These are phyloP conservation scores for Phalaenopsis aphrodite DNA, from an alignment of 106 monocot species.

Conservation along the genomic window DNA sequence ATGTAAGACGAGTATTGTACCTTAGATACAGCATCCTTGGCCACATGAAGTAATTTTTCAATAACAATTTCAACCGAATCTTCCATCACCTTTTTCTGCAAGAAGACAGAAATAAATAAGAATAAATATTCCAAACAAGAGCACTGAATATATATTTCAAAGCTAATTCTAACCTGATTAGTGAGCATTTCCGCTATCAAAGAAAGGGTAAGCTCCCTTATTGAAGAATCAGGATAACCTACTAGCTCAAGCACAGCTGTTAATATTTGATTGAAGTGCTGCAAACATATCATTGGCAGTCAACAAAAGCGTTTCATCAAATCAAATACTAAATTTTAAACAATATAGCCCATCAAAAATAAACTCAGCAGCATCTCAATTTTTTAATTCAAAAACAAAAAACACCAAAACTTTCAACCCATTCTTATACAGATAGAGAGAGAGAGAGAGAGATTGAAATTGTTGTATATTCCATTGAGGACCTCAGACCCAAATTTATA, in stretches of 20 bases:
- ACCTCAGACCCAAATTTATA: no score
- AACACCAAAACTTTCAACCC: background rate
- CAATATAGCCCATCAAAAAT: no score
- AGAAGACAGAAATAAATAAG: background rate
- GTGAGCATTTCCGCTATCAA: slow-evolving; percentile 80
- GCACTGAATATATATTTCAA: background rate
- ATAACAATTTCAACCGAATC: slow-evolving; percentile 89
- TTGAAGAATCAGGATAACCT: slow-evolving; percentile 67
- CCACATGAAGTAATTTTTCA: slow-evolving; percentile 80
- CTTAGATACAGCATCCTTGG: slow-evolving; percentile 66
- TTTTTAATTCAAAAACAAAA: no score
- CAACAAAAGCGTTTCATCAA: no score
- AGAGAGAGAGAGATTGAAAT: no score
- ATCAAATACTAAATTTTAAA: no score
- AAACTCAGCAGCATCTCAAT: no score
- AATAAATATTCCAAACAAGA: no score
- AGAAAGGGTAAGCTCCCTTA: slow-evolving; percentile 73
- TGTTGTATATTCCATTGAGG: no score
- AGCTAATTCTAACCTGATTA: slow-evolving; percentile 50
- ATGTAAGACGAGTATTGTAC: slow-evolving; percentile 22
- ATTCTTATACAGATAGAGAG: no score
- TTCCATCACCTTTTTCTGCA: slow-evolving; percentile 81
- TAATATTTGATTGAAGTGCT: slow-evolving; percentile 96
- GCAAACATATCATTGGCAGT: no score
- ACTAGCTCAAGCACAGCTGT: slow-evolving; percentile 81